Percentiles rank a stretch among this genome's conserved stretches.
Conservation (phyloP, 495 filamentous ascomycete genomes). For the Penicillium simplicissimum region DNA sequence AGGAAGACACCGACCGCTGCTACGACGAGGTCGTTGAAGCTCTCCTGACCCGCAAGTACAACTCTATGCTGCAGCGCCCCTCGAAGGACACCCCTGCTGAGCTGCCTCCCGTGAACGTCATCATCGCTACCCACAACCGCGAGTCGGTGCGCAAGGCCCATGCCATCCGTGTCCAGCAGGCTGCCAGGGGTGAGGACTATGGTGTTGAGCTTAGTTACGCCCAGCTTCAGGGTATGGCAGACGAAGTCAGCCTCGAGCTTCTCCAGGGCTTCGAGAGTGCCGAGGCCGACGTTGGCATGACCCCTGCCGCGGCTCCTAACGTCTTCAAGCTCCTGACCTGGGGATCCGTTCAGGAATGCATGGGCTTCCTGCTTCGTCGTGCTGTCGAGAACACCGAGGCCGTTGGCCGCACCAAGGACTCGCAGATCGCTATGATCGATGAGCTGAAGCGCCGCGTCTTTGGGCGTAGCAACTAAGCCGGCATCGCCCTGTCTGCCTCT, state of each 20-base stretch:
- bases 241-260: slow-evolving; percentile 85
- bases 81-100: slow-evolving; percentile 29
- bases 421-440: slow-evolving; percentile 67
- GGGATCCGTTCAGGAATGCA: slow-evolving; percentile 88
- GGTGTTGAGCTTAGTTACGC: slow-evolving; percentile 74
- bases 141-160: slow-evolving; percentile 74
- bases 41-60: slow-evolving; percentile 57
- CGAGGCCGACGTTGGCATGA: slow-evolving; percentile 21
- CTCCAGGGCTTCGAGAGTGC: slow-evolving; percentile 54
- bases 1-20: slow-evolving; percentile 73
- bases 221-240: slow-evolving; percentile 96
- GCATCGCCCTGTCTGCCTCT: slow-evolving; percentile 4
- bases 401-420: slow-evolving; percentile 72
- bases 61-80: slow-evolving; percentile 47
- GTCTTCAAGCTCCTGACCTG: slow-evolving; percentile 91
- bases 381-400: slow-evolving; percentile 93
- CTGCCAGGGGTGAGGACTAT: slow-evolving; percentile 38
- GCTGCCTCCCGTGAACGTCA: slow-evolving; percentile 67
- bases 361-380: slow-evolving; percentile 84
- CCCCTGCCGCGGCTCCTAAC: slow-evolving; percentile 49
- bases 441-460: slow-evolving; percentile 68
- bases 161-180: slow-evolving; percentile 54
- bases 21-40: slow-evolving; percentile 64
- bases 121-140: slow-evolving; percentile 93
- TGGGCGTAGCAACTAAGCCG: slow-evolving; percentile 26